Base-by-base conservation (phyloP, 179 eudicot genomes). In the Pouteria campechiana region DNA sequence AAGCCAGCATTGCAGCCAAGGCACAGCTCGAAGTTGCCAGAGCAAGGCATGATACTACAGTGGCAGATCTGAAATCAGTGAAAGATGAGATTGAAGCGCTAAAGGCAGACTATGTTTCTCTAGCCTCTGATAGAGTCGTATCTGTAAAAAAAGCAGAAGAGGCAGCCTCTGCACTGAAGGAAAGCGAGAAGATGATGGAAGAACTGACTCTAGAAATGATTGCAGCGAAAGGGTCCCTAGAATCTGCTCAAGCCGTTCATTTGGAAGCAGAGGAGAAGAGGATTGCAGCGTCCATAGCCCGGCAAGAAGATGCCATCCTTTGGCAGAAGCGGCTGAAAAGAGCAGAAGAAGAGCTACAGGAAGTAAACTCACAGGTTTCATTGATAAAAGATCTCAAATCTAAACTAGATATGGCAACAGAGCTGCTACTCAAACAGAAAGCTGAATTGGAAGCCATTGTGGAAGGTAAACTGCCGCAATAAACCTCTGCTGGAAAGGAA, bases 21-120 rank as follows among this genome's bases (percentile, higher is more conserved):
- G 72, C 90, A 19, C 92, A 92, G 71, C 72, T 87, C 6, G 99
- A 92, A 67, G 83, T 79, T 17, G 92, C 96, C 43, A 72, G 37
- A 54, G 72, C 92, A 6, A 66, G 94, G 33, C 78, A 87, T 25
- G 48, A 55, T n/a, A 78, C 83, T 8, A 93, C 96, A 9, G 29
- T 67, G 34, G 37, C 86, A 4, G 94, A 83, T 65, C 73, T 92
- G 8, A 69, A 67, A 53, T 46, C 70, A 2, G 86, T 78, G 1
- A 73, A 75, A 35, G 71, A 55, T 3, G 96, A 92, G 52, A 41
- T 92, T 32, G 74, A 77, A 43, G 16, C 50, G 7, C 65, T 87
- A 13, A 59, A 39, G 3, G 74, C 67, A 55, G 86, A 87, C 13
- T 81, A 75, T 28, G 68, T 58, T 29, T 13, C 55, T 24, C 46